A percentile compares a stretch with the other conserved stretches of the same genome.
Conservation (phyloP, 2,329 filamentous ascomycete genomes). For the Curvularia spicifera region DNA sequence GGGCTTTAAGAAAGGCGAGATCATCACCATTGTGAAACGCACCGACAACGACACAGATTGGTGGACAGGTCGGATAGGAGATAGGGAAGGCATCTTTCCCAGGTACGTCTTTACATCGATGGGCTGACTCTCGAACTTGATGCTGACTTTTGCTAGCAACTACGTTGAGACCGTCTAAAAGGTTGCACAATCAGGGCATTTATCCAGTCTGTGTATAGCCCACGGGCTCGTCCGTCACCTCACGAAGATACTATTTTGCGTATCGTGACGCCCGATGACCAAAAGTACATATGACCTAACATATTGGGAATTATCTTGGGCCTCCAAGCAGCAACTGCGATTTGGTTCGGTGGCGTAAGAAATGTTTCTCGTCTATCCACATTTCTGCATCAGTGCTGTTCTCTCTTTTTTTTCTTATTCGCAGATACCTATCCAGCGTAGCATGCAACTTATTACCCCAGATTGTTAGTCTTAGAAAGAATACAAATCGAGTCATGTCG, state of each 20-base stretch:
- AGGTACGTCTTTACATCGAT: conserved; percentile 59
- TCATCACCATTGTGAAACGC: conserved; percentile 93
- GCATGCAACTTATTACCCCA: conserved; percentile 1
- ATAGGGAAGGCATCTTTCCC: conserved; percentile 89
- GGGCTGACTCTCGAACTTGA: not conserved
- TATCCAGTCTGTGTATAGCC: not conserved
- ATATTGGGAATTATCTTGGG: not conserved
- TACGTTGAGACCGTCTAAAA: conserved; percentile 49
- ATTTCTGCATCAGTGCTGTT: not conserved
- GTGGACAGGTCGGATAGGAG: conserved; percentile 94
- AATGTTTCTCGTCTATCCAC: conserved; percentile 20
- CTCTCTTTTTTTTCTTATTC: not conserved
- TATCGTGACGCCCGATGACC: not conserved
- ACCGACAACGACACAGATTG: conserved; percentile 94
- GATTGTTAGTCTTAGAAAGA: not conserved
- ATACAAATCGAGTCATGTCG: no score
- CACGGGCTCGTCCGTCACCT: not conserved
- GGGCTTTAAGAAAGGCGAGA: conserved; percentile 94
- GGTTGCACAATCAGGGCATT: not conserved
- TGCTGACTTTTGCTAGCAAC: conserved; percentile 39
- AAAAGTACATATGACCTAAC: not conserved
- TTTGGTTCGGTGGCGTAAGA: conserved; percentile 15
- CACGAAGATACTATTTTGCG: not conserved
- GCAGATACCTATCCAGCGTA: conserved; percentile 20
- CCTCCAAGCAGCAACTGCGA: not conserved